Evolutionary conservation across 2,329 filamentous ascomycete species (phyloP), one percentile per base, ranked within the genome.

Genomic region (Coniochaeta sp.): DNA sequence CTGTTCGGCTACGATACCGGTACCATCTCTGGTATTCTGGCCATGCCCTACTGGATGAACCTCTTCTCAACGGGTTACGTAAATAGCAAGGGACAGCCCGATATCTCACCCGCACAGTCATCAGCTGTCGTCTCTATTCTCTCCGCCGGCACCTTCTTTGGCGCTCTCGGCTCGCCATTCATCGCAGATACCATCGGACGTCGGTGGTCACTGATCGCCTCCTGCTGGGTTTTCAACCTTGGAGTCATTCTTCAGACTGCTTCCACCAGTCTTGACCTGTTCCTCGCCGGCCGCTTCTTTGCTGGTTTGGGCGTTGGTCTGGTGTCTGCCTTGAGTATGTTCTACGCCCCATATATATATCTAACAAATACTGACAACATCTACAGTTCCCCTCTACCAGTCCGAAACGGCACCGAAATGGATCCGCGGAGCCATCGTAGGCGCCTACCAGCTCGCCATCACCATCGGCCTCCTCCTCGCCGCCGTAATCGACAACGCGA

Each of bases 101-200:
- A 75, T 55, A 65, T 84, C 27, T 74, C 73, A 2, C 71, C 85
- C 1, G 69, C 73, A 1, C 74, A 82, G 56, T 74, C 80, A 42
- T 86, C 85, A 0, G 72, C 82, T 35, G 82, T 87, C 53, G 85
- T 88, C 31, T 89, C 86, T 6, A 89, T 90, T 58, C 76, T 91
- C 16, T 89, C 86, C 1, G 84, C 83, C 27, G 87, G 87, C 52
- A 90, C 87, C 28, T 91, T 91, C 69, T 85, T 90, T 57, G 87
- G 87, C 35, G 80, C 86, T 13, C 75, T 91, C 18, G 67, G 64
- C 9, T 82, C 80, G 0, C 79, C 81, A 9, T 74, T 82, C 50
- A 60, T 89, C 35, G 82, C 80, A 22, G 86, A 90, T 60, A 69
- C 66, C 51, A 75, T 89, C 35, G 86, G 86, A 55, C 82, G 87